Percentiles rank a stretch among this genome's conserved stretches.
Evolutionary conservation across 2,329 filamentous ascomycete genomes (phyloP).

Genomic region (Reticulascus tulasneorum): DNA sequence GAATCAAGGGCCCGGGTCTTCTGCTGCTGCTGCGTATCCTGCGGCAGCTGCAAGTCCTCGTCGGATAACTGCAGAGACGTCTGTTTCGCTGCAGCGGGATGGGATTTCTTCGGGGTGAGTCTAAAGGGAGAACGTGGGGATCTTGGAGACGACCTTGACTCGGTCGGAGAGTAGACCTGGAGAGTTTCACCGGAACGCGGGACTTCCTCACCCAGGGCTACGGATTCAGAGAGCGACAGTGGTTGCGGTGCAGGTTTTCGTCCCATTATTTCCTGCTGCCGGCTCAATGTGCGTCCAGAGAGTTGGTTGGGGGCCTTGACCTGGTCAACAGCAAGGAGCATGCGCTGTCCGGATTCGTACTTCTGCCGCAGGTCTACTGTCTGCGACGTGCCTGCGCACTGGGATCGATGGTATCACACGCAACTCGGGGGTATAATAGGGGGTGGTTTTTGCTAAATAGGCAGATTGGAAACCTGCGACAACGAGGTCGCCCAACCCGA

Average conservation of each 20-base stretch:
- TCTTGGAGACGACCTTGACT: constrained; percentile 39
- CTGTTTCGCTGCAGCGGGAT: constrained; percentile 11
- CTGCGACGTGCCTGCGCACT: constrained; percentile 26
- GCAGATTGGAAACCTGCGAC: constrained; percentile 19
- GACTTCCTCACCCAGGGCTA: constrained; percentile 23
- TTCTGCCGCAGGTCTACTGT: constrained; percentile 27
- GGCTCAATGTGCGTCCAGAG: constrained; percentile 4
- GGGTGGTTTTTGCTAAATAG: constrained; percentile 22
- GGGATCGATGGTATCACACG: constrained; percentile 26
- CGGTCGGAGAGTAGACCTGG: constrained; percentile 26
- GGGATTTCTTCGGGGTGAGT: constrained; percentile 34
- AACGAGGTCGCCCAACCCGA: neutral
- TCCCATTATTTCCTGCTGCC: constrained; percentile 37
- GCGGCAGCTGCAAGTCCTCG: constrained; percentile 10
- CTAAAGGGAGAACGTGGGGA: constrained; percentile 42
- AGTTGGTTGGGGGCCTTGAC: constrained; percentile 17
- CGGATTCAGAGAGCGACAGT: constrained; percentile 45
- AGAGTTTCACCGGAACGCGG: constrained; percentile 26
- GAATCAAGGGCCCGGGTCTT: constrained; percentile 12
- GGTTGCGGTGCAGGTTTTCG: constrained; percentile 57
- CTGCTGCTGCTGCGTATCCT: constrained; percentile 6
- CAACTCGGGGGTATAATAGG: constrained; percentile 25
- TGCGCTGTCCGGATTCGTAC: constrained; percentile 26
- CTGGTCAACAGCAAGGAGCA: constrained; percentile 17
- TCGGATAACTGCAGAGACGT: constrained; percentile 11